Evolutionary conservation across 345 rosid species (phyloP).

Genomic region (Euphorbia lathyris): DNA sequence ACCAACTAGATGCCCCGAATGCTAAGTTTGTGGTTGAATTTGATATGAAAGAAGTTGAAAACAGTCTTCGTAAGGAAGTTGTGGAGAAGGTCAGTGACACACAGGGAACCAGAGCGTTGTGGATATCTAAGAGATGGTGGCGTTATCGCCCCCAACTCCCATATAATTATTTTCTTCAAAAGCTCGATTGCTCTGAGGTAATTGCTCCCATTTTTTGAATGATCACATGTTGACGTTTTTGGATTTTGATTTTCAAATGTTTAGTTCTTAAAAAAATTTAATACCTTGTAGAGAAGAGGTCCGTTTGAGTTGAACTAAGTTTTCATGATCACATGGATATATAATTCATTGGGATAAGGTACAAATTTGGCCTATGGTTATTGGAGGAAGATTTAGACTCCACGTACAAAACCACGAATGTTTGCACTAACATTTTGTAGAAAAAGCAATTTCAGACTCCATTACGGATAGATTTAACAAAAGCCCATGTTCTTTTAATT

Average conservation of each 20-base stretch:
- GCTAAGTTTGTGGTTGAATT: slow-evolving; percentile 88
- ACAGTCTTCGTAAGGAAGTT: slow-evolving; percentile 85
- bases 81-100: slow-evolving; percentile 53
- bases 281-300: neutral
- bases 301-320: neutral
- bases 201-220: slow-evolving; percentile 7
- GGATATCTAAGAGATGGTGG: slow-evolving; percentile 99
- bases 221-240: neutral
- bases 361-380: too few relatives aligned
- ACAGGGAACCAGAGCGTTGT: slow-evolving; percentile 70
- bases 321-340: neutral
- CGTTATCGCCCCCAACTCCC: slow-evolving; percentile 90
- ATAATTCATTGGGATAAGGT: neutral
- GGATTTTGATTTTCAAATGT: neutral
- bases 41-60: slow-evolving; percentile 96
- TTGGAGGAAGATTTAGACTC: too few relatives aligned
- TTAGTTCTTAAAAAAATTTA: neutral
- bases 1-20: slow-evolving; percentile 52
- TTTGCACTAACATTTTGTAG: too few relatives aligned
- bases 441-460: too few relatives aligned
- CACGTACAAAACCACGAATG: too few relatives aligned
- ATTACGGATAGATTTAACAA: too few relatives aligned
- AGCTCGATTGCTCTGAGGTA: slow-evolving; percentile 90
- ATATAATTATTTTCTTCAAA: slow-evolving; percentile 86
- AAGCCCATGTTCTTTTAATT: too few relatives aligned